These are phyloP conservation scores for Ophiostoma australiae DNA, from an alignment of 2,329 filamentous ascomycete genomes.

Conservation along the genomic window DNA sequence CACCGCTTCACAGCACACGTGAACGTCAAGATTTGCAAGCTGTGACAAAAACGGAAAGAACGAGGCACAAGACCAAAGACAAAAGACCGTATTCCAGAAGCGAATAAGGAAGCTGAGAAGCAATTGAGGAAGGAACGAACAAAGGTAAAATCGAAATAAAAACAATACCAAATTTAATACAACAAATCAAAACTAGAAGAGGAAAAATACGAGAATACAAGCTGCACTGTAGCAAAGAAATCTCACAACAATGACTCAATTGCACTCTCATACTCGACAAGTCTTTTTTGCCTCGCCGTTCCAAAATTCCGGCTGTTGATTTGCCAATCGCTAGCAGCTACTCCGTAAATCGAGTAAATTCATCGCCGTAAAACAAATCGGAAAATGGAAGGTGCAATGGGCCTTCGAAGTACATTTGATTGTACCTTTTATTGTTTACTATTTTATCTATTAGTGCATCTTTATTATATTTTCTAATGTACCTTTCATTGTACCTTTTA, in stretches of 20 bases:
- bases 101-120: not conserved
- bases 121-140: not conserved
- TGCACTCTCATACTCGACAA: not conserved
- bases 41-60: constrained; percentile 15
- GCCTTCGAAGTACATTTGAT: not conserved
- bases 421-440: not conserved
- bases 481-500: not conserved
- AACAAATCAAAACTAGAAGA: not conserved
- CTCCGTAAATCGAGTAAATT: not conserved
- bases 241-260: not conserved
- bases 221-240: not conserved
- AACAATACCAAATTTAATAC: not conserved
- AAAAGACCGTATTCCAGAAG: constrained; percentile 1
- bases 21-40: constrained; percentile 2
- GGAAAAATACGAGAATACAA: constrained; percentile 6
- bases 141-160: not conserved
- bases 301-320: not conserved
- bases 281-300: not conserved
- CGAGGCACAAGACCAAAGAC: constrained; percentile 16
- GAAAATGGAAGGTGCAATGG: constrained; percentile 2
- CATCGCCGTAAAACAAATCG: not conserved
- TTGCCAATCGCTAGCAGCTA: not conserved
- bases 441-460: no score
- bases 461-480: no score
- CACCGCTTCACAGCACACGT: constrained; percentile 12